Evolutionary conservation across 73 alveolate genomes (phyloP).

Genomic region (Paramecium pentaurelia): DNA sequence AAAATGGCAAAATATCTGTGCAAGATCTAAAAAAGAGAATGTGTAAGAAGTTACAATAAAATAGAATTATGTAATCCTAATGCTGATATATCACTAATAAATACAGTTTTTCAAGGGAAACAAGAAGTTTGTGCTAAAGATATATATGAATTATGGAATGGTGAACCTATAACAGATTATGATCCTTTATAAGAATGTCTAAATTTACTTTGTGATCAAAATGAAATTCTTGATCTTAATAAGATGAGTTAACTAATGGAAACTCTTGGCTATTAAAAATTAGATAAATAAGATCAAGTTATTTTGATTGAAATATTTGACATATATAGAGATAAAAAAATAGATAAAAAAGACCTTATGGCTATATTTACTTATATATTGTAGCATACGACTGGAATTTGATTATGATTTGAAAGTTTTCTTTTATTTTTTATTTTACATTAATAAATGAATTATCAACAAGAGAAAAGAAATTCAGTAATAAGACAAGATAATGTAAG

Average conservation of each 20-base stretch:
- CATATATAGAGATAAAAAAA: not conserved
- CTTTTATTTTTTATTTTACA: not conserved
- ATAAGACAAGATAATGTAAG: constrained; percentile 10
- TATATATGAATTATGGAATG: constrained; percentile 19
- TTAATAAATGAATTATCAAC: not conserved
- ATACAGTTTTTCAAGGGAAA: not conserved
- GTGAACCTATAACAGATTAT: not conserved
- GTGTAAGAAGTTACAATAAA: not conserved
- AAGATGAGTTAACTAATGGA: constrained; percentile 6
- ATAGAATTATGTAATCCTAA: not conserved
- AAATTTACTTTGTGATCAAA: not conserved
- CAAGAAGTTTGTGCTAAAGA: not conserved
- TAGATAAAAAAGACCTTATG: not conserved
- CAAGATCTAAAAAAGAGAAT: not conserved
- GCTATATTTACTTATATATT: not conserved
- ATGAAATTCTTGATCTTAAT: constrained; percentile 1
- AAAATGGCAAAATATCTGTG: not conserved
- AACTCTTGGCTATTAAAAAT: not conserved
- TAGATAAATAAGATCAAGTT: not conserved
- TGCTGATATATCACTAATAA: not conserved
- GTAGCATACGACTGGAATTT: not conserved
- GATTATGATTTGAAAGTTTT: not conserved
- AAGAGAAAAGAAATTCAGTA: constrained; percentile 12
- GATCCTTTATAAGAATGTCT: not conserved
- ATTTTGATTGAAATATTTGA: constrained; percentile 27